A percentile compares a stretch with the other conserved stretches of the same genome.
phyloP scores from a whole-genome alignment of 257 asterid species.

The Hygrophila difformis region DNA sequence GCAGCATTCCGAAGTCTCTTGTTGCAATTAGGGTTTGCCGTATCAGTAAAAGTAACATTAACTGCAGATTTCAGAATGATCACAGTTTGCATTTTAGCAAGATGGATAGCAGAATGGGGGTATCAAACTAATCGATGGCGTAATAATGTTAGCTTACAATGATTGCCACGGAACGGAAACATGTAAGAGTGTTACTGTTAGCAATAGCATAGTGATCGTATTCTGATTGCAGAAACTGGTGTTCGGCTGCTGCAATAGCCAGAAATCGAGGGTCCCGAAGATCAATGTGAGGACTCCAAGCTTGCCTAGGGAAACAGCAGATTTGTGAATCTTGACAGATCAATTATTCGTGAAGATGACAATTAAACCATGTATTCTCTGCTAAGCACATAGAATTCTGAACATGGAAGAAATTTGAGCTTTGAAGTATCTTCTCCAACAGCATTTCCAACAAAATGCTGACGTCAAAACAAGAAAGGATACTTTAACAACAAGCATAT shows the following conservation, averaged over 20 bases:
- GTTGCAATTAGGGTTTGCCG: constrained; percentile 58
- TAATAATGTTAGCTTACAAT: constrained; percentile 28
- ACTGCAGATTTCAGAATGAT: constrained; percentile 22
- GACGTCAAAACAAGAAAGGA: no score
- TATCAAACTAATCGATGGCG: neutral
- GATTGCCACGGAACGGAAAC: constrained; percentile 51
- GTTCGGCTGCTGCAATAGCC: constrained; percentile 57
- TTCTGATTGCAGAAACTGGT: constrained; percentile 46
- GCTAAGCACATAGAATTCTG: neutral
- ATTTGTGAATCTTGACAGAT: neutral
- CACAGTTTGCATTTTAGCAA: neutral
- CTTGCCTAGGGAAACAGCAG: constrained; percentile 32
- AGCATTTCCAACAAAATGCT: no score
- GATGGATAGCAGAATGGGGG: neutral
- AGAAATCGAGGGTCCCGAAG: constrained; percentile 44
- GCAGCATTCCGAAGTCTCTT: constrained; percentile 52
- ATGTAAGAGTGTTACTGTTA: constrained; percentile 42
- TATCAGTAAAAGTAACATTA: constrained; percentile 58
- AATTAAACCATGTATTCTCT: no score
- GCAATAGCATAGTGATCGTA: constrained; percentile 31
- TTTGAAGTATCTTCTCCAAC: no score
- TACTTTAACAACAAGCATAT: neutral
- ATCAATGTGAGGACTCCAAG: constrained; percentile 56
- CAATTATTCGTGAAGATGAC: no score
- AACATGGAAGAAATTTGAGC: no score